These are phyloP conservation scores for Chimonanthus praecox DNA, from an alignment of 164 flowering plant species.

Conservation along the genomic window DNA sequence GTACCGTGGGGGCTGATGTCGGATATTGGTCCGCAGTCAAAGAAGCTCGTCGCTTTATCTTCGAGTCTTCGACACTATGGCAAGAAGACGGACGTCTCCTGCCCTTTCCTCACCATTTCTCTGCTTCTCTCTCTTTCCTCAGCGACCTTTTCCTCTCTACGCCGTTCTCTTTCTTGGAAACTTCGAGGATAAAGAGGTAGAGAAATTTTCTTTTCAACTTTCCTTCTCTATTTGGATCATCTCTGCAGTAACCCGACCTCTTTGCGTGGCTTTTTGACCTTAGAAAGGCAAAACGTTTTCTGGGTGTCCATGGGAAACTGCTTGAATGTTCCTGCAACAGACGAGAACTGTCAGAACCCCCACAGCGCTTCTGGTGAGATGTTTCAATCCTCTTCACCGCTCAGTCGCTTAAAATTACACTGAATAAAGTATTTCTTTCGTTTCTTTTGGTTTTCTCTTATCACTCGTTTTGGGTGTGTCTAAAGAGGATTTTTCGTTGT, in stretches of 20 bases:
- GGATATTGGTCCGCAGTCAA: neutral
- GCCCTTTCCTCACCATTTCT: neutral
- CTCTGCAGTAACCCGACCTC: neutral
- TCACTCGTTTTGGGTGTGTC: neutral
- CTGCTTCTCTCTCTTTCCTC: neutral
- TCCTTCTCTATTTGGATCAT: neutral
- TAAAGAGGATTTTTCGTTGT: neutral
- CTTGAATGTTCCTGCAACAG: slow-evolving; percentile 2
- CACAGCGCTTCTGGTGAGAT: slow-evolving; percentile 6
- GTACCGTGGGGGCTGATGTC: neutral
- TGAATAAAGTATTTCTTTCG: neutral
- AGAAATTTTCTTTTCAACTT: neutral
- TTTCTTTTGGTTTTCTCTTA: neutral
- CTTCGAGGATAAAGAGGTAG: neutral
- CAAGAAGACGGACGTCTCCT: neutral
- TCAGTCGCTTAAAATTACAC: neutral
- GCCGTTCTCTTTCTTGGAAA: neutral
- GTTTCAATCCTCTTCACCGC: neutral
- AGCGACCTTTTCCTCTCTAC: neutral
- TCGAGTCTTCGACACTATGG: neutral
- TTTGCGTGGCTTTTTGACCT: neutral
- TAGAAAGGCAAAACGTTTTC: neutral
- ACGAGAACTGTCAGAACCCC: slow-evolving; percentile 5
- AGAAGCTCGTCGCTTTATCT: neutral
- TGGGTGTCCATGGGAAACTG: slow-evolving; percentile 40